phyloP scores from a whole-genome alignment of 176 grass and related monocot genomes.

The Coix lacrymajobi region DNA sequence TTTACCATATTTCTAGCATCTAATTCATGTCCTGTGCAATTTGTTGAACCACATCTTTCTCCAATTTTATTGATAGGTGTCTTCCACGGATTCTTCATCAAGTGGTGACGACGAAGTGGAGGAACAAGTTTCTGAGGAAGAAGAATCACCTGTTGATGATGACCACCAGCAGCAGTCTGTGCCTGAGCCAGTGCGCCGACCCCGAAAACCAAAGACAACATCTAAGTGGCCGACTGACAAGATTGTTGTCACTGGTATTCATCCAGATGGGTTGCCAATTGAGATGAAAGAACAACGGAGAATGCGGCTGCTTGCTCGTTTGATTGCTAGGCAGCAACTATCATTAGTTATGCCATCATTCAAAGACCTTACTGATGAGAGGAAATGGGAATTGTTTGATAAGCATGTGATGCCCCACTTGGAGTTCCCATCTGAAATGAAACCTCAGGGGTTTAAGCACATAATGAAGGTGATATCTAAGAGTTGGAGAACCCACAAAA shows the following conservation, averaged over 20 bases:
- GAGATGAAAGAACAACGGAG: not conserved
- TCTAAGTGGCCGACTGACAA: not conserved
- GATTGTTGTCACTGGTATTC: not conserved
- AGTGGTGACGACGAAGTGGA: not conserved
- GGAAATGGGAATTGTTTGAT: not conserved
- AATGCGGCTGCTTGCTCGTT: not conserved
- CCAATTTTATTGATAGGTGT: not conserved
- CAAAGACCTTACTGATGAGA: not conserved
- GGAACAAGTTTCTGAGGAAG: not conserved
- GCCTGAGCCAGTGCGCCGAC: not conserved
- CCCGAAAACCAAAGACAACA: not conserved
- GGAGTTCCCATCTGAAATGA: not conserved
- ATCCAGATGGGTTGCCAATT: not conserved
- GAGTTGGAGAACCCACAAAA: not conserved
- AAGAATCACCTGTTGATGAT: not conserved
- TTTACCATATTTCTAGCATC: too few species aligned
- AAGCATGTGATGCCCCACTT: not conserved
- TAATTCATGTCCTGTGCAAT: too few species aligned
- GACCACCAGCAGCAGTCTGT: not conserved
- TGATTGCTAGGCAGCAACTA: not conserved
- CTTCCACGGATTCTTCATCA: not conserved
- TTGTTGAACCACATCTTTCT: too few species aligned
- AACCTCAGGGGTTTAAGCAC: not conserved
- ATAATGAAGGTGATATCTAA: not conserved
- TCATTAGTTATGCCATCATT: not conserved